Evolutionary conservation across 179 eudicot genomes (phyloP), one percentile per base, ranked within the genome.

Genomic region (Nepenthes alata): DNA sequence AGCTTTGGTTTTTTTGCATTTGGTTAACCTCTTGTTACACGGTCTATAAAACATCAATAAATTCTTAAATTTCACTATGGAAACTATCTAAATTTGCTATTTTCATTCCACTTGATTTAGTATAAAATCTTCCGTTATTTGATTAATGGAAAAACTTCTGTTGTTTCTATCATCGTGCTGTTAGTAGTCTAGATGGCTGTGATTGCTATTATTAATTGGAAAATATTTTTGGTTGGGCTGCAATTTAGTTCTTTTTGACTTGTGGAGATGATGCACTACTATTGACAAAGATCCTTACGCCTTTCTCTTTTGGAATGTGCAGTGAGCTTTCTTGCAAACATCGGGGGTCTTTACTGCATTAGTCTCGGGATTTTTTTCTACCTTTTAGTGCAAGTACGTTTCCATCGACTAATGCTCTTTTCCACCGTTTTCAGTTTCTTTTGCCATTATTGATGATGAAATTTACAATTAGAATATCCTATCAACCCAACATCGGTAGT

Each of bases 311-410:
- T 67, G 79, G 70, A 71, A 70, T 72, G 59, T 83, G 95, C 93
- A 88, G 98, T 91, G 79, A 73, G 95, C 85, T 91, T 91, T 66
- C 96, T 91, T 61, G 98, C 96, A 11, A 86, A 91, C 74, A 73
- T 91, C 60, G 96, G 96, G 70, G 98, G 96, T 74, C 88, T 91
- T 60, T 88, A 79, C 65, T 88, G 98, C 81, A 63, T 86, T 54
- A 84, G 98, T 72, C 71, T 88, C 48, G 91, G 87, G 70, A 82
- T 91, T 59, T 91, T 88, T 73, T 88, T 84, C 85, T 91, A 70
- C 81, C 62, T 88, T 48, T 70, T 89, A 86, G 81, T 91, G 53
- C 96, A 91, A 77, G 98, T 91, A 86, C 55, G 96, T 71, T 67
- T 54, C 54, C 68, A 25, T 56, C 9, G 36, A 58, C 13, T 66